phyloP scores from a whole-genome alignment of 129 eudicot species.

The Oenanthe sinensis region DNA sequence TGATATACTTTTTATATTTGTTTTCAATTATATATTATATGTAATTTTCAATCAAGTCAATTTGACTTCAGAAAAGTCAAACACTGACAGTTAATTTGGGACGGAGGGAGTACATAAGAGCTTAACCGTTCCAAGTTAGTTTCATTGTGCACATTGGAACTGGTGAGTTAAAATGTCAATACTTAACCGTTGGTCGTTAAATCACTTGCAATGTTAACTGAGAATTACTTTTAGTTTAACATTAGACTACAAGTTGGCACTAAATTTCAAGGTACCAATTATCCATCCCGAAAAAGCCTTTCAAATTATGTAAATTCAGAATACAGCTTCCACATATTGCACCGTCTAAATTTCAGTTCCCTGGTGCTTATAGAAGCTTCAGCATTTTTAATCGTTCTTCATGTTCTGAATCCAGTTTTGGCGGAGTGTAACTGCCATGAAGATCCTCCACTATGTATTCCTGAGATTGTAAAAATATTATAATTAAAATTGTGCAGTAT shows the following conservation, averaged over 20 bases:
- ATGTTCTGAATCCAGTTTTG: slow-evolving; percentile 56
- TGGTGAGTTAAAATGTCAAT: too few relatives aligned
- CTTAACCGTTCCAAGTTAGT: too few relatives aligned
- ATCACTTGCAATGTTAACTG: not conserved
- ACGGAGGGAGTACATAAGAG: too few relatives aligned
- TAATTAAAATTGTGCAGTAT: too few relatives aligned
- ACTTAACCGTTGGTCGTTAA: too few relatives aligned
- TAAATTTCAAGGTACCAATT: not conserved
- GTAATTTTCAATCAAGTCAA: too few relatives aligned
- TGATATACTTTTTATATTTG: too few relatives aligned
- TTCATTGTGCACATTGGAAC: too few relatives aligned
- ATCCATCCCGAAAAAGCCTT: not conserved
- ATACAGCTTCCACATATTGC: not conserved
- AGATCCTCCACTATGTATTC: slow-evolving; percentile 83
- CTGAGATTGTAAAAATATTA: slow-evolving; percentile 20
- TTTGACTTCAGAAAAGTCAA: too few relatives aligned
- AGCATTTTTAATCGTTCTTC: slow-evolving; percentile 57
- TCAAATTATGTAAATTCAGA: not conserved
- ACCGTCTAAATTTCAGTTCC: not conserved
- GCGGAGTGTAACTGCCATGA: slow-evolving; percentile 58
- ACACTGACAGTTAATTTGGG: too few relatives aligned
- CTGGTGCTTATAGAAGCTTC: slow-evolving; percentile 41
- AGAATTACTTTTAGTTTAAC: not conserved
- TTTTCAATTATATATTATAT: too few relatives aligned
- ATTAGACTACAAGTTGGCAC: not conserved